These are phyloP conservation scores for Cryptosporidium xiaoi DNA, from an alignment of 169 alveolate species.

Conservation along the genomic window DNA sequence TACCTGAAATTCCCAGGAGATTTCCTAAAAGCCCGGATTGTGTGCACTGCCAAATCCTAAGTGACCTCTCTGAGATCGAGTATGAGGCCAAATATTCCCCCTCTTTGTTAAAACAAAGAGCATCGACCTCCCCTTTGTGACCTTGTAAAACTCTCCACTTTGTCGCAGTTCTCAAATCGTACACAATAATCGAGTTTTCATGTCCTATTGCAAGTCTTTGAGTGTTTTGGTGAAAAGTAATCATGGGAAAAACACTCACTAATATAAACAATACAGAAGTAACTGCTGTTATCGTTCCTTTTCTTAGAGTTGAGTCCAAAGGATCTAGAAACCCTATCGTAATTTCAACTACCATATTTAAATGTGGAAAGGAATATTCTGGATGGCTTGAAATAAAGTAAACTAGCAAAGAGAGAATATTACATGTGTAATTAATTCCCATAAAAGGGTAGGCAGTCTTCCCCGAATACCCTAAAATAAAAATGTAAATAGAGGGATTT, in stretches of 20 bases:
- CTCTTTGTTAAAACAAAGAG: conserved; percentile 75
- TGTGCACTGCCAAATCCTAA: conserved; percentile 77
- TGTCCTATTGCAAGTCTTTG: conserved; percentile 83
- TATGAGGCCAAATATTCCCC: conserved; percentile 77
- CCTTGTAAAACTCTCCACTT: conserved; percentile 81
- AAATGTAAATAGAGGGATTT: conserved; percentile 58
- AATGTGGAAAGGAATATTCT: conserved; percentile 64
- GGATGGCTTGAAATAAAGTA: conserved; percentile 66
- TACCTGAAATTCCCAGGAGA: conserved; percentile 71
- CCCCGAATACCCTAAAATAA: conserved; percentile 63
- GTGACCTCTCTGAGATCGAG: conserved; percentile 72
- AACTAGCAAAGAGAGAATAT: conserved; percentile 56
- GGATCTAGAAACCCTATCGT: conserved; percentile 75
- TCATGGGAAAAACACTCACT: conserved; percentile 83
- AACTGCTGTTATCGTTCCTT: conserved; percentile 78
- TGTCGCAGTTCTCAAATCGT: conserved; percentile 83
- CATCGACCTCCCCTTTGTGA: conserved; percentile 75
- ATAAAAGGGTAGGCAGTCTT: conserved; percentile 50
- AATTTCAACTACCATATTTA: conserved; percentile 66
- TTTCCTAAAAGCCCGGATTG: conserved; percentile 75
- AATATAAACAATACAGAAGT: conserved; percentile 80
- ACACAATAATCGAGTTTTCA: conserved; percentile 77
- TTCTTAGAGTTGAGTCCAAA: conserved; percentile 73
- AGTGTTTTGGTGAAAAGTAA: conserved; percentile 82
- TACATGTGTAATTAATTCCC: conserved; percentile 72